A percentile compares a stretch with the other conserved stretches of the same genome.
These are phyloP conservation scores for Ceratocystis smalleyi DNA, from an alignment of 2,329 filamentous ascomycete species.

Conservation along the genomic window DNA sequence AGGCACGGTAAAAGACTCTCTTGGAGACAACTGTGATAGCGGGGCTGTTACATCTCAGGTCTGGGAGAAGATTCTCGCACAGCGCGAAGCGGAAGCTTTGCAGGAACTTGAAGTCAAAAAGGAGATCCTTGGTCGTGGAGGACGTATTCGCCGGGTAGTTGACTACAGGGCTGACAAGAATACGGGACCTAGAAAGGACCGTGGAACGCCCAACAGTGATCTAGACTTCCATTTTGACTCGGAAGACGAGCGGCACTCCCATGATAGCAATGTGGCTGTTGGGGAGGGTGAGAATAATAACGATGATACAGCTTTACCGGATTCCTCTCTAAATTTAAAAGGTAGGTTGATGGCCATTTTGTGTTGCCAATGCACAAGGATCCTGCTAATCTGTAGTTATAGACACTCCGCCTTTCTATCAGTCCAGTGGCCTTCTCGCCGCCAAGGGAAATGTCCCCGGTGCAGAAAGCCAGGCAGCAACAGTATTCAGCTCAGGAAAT, in stretches of 20 bases:
- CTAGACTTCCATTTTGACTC: not conserved
- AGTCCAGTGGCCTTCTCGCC: not conserved
- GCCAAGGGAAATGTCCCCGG: not conserved
- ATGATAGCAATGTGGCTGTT: not conserved
- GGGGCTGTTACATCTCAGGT: slow-evolving; percentile 39
- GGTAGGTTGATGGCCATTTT: not conserved
- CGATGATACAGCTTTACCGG: not conserved
- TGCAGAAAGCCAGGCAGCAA: not conserved
- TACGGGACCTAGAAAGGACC: slow-evolving; percentile 20
- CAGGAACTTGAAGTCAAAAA: slow-evolving; percentile 47
- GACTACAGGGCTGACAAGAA: slow-evolving; percentile 7
- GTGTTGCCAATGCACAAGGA: not conserved
- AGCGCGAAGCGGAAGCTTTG: slow-evolving; percentile 66
- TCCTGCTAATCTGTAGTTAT: not conserved
- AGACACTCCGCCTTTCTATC: not conserved
- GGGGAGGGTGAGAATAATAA: not conserved
- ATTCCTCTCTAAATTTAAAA: not conserved
- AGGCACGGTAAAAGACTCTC: slow-evolving; percentile 47
- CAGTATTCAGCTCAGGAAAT: not conserved
- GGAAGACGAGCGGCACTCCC: not conserved
- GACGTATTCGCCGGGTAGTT: slow-evolving; percentile 45
- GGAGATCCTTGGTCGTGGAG: slow-evolving; percentile 72
- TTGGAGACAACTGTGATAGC: slow-evolving; percentile 23
- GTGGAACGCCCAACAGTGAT: slow-evolving; percentile 18
- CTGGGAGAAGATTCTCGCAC: slow-evolving; percentile 80